Percentiles rank a stretch among this genome's conserved stretches.
Conservation (phyloP, 2,329 filamentous ascomycete species). For the Aspergillus persii region DNA sequence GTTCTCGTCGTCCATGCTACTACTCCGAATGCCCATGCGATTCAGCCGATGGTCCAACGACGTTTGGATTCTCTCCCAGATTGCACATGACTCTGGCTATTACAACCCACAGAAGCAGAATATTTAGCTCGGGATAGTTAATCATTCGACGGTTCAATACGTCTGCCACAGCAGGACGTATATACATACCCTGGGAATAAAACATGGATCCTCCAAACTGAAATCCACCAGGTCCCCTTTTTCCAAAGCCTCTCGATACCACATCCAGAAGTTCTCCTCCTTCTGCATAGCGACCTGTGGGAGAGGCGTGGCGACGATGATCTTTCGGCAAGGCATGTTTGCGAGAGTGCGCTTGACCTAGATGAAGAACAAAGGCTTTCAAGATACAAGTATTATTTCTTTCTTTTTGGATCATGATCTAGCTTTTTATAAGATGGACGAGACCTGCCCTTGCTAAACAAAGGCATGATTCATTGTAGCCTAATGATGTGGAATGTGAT, state of each 20-base stretch:
- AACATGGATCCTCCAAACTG: not conserved
- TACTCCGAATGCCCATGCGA: not conserved
- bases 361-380: no score
- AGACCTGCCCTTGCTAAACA: no score
- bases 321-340: not conserved
- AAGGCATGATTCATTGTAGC: no score
- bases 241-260: not conserved
- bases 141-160: no score
- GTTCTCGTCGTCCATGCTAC: not conserved
- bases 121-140: not conserved
- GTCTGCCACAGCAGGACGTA: not conserved
- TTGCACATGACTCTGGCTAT: not conserved
- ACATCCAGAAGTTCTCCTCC: not conserved
- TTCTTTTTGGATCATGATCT: no score
- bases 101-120: not conserved
- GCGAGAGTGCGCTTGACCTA: no score
- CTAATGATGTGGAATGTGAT: no score
- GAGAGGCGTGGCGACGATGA: not conserved
- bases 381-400: no score
- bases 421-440: no score
- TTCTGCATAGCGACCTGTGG: not conserved
- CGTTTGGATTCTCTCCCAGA: not conserved
- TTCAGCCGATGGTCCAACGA: not conserved
- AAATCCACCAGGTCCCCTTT: not conserved
- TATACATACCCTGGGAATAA: not conserved